These are phyloP conservation scores for Solanum peruvianum DNA, from an alignment of 257 asterid species.

Conservation along the genomic window DNA sequence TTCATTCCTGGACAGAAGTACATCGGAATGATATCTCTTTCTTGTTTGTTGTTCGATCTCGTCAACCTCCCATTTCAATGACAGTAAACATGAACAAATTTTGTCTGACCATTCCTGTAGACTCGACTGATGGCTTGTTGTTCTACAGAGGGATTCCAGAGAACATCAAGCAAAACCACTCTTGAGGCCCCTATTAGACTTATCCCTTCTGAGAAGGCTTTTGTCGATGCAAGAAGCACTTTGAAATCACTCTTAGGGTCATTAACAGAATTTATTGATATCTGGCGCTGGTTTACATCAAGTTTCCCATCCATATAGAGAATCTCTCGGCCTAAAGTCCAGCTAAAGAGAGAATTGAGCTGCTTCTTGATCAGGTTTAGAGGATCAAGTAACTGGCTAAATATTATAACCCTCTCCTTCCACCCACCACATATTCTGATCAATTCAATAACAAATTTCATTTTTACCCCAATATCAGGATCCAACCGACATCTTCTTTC, in stretches of 20 bases:
- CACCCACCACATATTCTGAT: not conserved
- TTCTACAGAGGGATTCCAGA: constrained; percentile 65
- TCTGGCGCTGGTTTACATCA: constrained; percentile 24
- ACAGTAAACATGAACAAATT: constrained; percentile 49
- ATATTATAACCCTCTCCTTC: not conserved
- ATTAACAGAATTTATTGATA: constrained; percentile 31
- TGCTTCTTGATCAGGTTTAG: not conserved
- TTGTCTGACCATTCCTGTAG: constrained; percentile 65
- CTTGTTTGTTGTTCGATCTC: constrained; percentile 13
- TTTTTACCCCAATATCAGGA: not conserved
- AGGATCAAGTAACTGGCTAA: not conserved
- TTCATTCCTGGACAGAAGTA: constrained; percentile 34
- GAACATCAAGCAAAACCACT: constrained; percentile 65
- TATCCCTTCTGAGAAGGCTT: constrained; percentile 69
- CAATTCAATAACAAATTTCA: not conserved
- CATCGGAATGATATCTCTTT: constrained; percentile 39
- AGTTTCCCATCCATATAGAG: constrained; percentile 30
- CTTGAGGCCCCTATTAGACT: constrained; percentile 74
- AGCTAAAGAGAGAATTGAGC: not conserved
- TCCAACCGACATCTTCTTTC: not conserved
- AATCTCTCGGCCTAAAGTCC: not conserved
- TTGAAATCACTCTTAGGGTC: constrained; percentile 23
- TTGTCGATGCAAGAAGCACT: constrained; percentile 59
- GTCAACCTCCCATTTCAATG: constrained; percentile 28
- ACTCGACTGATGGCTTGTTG: constrained; percentile 75